These are phyloP conservation scores for Hyaloscypha bicolor DNA, from an alignment of 495 filamentous ascomycete genomes.

Conservation along the genomic window DNA sequence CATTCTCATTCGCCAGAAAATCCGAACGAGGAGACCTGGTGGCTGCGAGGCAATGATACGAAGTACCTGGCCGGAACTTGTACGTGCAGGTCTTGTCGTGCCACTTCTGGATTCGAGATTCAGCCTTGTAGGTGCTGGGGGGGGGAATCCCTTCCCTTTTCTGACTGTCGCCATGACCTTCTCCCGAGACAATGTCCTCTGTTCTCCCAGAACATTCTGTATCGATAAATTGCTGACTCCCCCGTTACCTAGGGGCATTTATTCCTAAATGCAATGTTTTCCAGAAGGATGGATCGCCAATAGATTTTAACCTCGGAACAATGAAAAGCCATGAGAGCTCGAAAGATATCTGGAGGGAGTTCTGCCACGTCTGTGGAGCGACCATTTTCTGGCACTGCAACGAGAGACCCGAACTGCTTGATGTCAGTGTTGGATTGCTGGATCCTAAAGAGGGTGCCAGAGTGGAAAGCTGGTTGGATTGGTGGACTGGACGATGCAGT, in stretches of 20 bases:
- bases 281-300: slow-evolving; percentile 41
- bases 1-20: slow-evolving; percentile 40
- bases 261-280: slow-evolving; percentile 63
- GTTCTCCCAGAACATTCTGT: too few species aligned
- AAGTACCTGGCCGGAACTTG: slow-evolving; percentile 69
- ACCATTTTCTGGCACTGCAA: slow-evolving; percentile 67
- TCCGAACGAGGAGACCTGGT: slow-evolving; percentile 53
- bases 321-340: slow-evolving; percentile 58
- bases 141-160: too few species aligned
- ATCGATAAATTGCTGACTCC: too few species aligned
- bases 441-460: slow-evolving; percentile 52
- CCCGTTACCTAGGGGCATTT: slow-evolving; percentile 38
- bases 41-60: slow-evolving; percentile 41
- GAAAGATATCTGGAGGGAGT: slow-evolving; percentile 58
- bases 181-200: too few species aligned
- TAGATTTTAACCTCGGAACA: slow-evolving; percentile 50
- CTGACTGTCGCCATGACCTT: too few species aligned
- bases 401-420: slow-evolving; percentile 58
- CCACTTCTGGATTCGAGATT: slow-evolving; percentile 65
- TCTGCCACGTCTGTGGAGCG: slow-evolving; percentile 66
- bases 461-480: slow-evolving; percentile 62
- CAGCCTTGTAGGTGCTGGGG: slow-evolving; percentile 44
- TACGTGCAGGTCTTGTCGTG: slow-evolving; percentile 63
- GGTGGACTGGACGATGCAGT: slow-evolving; percentile 58
- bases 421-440: slow-evolving; percentile 66